Conservation (phyloP, 2,329 filamentous ascomycete genomes). For the Monosporascus sp. region DNA sequence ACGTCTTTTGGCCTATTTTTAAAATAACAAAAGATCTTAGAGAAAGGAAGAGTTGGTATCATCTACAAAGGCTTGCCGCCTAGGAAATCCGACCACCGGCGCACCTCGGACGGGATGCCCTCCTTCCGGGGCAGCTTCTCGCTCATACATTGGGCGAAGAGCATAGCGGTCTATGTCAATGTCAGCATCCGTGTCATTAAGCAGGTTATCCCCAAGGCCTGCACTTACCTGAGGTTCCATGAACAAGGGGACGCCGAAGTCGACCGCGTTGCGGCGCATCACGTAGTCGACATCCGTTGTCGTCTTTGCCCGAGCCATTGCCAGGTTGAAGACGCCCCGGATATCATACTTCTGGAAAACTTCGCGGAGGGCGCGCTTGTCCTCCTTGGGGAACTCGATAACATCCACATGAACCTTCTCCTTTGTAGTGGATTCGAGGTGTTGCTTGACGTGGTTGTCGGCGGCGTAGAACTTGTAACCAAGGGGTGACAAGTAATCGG, state of each 20-base stretch:
- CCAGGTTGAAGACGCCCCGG: constrained; percentile 91
- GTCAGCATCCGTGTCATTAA: constrained; percentile 1
- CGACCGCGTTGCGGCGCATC: constrained; percentile 95
- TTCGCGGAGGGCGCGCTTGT: constrained; percentile 90
- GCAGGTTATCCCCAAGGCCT: neutral
- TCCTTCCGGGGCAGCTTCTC: constrained; percentile 87
- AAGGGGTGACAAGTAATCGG: constrained; percentile 81
- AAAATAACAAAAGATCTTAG: too few species aligned
- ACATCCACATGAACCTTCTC: constrained; percentile 70
- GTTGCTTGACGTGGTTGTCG: constrained; percentile 72
- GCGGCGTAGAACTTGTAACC: constrained; percentile 94
- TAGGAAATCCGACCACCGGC: constrained; percentile 93
- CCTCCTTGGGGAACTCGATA: constrained; percentile 93
- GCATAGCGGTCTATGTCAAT: constrained; percentile 70
- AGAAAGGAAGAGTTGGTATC: neutral
- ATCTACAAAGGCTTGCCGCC: constrained; percentile 74
- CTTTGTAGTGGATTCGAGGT: constrained; percentile 69
- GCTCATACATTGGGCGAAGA: constrained; percentile 95
- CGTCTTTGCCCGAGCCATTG: constrained; percentile 75
- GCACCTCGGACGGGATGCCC: constrained; percentile 86
- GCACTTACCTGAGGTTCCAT: constrained; percentile 90
- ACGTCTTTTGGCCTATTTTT: too few species aligned
- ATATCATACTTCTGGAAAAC: constrained; percentile 98
- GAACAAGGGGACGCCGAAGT: constrained; percentile 95
- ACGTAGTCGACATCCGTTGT: constrained; percentile 92